Evolutionary conservation across 2,329 filamentous ascomycete genomes (phyloP).

Genomic region (Fusarium fracticaudum): DNA sequence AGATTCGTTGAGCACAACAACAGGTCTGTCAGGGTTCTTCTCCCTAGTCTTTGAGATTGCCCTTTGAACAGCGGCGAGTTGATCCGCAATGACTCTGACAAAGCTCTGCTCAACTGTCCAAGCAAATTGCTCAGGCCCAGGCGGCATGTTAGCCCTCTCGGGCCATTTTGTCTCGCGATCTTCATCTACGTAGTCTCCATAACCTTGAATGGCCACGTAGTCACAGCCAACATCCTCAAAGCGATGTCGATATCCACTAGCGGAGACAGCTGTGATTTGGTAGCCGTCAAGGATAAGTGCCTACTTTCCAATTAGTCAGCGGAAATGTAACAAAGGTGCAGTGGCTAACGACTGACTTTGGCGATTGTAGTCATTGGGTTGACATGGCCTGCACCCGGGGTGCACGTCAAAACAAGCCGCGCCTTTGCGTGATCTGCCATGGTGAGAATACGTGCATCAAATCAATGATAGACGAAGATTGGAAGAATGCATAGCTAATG

Average conservation of each 20-base stretch:
- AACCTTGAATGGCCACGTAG: conserved; percentile 2
- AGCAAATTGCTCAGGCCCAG: neutral
- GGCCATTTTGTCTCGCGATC: neutral
- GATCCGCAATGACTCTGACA: neutral
- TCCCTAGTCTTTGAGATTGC: neutral
- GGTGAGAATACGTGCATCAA: neutral
- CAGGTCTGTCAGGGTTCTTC: neutral
- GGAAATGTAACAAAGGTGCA: too few relatives aligned
- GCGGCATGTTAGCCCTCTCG: neutral
- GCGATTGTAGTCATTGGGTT: conserved; percentile 6
- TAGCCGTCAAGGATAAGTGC: neutral
- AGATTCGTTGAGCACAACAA: neutral
- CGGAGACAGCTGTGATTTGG: neutral
- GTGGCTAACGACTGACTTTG: neutral
- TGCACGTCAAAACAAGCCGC: neutral
- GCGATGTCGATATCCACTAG: neutral
- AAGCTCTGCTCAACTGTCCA: conserved; percentile 4
- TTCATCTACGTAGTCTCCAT: conserved; percentile 5
- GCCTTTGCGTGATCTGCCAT: neutral
- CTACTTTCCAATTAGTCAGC: neutral
- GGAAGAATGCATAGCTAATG: neutral
- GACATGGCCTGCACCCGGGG: neutral
- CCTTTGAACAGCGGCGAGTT: neutral
- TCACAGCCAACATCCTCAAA: neutral
- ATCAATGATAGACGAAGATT: neutral